Evolutionary conservation across 768 basidiomycete genomes (phyloP).

Genomic region (Phylloporus sp.): DNA sequence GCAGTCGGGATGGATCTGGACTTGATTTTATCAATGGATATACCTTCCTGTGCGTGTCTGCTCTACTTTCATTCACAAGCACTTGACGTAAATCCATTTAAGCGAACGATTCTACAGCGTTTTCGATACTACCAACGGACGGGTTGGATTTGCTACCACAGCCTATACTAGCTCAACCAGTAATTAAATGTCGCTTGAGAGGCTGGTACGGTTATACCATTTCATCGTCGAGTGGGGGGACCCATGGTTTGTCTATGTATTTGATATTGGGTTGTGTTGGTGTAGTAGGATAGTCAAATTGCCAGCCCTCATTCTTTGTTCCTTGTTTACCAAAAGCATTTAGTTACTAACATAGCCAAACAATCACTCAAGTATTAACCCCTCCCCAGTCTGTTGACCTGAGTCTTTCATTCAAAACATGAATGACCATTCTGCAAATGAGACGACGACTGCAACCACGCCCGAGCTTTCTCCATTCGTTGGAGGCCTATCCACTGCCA

Average conservation of each 20-base stretch:
- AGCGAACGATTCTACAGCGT: constrained; percentile 1
- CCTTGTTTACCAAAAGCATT: constrained; percentile 14
- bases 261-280: too few species aligned
- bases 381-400: not conserved
- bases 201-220: not conserved
- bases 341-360: constrained; percentile 20
- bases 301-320: too few species aligned
- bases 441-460: constrained; percentile 5
- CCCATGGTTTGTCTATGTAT: too few species aligned
- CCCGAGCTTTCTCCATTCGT: constrained; percentile 38
- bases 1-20: not conserved
- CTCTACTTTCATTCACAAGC: too few species aligned
- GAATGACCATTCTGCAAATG: constrained; percentile 8
- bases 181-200: not conserved
- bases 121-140: not conserved
- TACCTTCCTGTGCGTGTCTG: not conserved
- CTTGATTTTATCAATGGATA: not conserved
- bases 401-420: constrained; percentile 5
- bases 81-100: not conserved
- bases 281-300: too few species aligned
- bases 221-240: too few species aligned
- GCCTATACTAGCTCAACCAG: not conserved
- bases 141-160: not conserved
- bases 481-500: constrained; percentile 36
- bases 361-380: constrained; percentile 7